Percentiles rank a stretch among this genome's conserved stretches.
These are phyloP conservation scores for Nicotiana rustica DNA, from an alignment of 305 asterid species.

Conservation along the genomic window DNA sequence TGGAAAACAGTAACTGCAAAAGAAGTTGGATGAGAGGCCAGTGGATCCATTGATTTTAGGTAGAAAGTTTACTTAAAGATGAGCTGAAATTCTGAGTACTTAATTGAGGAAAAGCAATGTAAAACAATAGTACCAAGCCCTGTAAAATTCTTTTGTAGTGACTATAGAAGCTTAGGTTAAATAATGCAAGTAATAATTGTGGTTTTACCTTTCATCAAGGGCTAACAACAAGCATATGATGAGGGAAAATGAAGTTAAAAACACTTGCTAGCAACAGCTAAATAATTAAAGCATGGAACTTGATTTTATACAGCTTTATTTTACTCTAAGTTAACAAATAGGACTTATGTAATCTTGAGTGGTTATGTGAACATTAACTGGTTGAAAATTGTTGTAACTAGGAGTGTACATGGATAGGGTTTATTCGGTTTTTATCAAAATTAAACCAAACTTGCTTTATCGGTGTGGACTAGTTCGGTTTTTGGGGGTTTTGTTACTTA, in stretches of 20 bases:
- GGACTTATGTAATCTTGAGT: no score
- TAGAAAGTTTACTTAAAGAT: background rate
- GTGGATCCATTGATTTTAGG: slow-evolving; percentile 58
- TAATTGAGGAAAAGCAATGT: background rate
- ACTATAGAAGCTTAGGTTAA: background rate
- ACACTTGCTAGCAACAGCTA: background rate
- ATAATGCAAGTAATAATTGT: background rate
- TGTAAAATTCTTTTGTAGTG: background rate
- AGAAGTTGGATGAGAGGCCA: slow-evolving; percentile 38
- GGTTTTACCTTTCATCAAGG: background rate
- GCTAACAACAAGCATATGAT: background rate
- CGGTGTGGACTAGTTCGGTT: no score
- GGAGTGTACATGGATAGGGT: no score
- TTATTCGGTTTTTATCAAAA: no score
- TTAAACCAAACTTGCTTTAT: no score
- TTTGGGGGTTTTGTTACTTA: no score
- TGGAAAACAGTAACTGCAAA: slow-evolving; percentile 20
- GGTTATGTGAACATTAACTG: no score
- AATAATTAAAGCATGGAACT: background rate
- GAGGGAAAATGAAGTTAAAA: background rate
- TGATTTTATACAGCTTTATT: background rate
- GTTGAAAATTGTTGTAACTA: no score
- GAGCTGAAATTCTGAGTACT: background rate
- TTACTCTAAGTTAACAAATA: background rate
- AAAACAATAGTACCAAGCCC: background rate